Evolutionary conservation across 1,284 basidiomycete genomes (phyloP).

Genomic region (Cutaneotrichosporon cyanovorans): DNA sequence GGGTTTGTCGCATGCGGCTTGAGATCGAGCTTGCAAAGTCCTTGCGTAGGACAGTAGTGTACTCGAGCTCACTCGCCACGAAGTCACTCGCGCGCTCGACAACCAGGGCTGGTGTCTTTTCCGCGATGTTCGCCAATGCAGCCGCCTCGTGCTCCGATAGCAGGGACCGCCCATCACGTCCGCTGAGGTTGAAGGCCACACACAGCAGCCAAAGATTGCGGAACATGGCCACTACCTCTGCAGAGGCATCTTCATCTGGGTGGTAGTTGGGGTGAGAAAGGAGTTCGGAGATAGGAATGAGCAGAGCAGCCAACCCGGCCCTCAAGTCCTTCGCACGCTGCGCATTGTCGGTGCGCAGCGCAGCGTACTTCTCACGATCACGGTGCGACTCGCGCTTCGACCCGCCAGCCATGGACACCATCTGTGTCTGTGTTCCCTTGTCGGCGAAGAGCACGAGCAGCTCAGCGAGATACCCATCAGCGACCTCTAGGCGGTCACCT

Average conservation of each 20-base stretch:
- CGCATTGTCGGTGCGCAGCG: slow-evolving; percentile 24
- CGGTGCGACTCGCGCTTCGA: slow-evolving; percentile 13
- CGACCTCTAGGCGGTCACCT: slow-evolving; percentile 60
- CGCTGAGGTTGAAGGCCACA: slow-evolving; percentile 58
- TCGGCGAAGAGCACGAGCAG: slow-evolving; percentile 79
- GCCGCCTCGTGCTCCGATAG: slow-evolving; percentile 54
- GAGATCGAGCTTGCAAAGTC: slow-evolving; percentile 75
- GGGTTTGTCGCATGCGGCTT: slow-evolving; percentile 56
- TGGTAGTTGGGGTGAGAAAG: slow-evolving; percentile 69
- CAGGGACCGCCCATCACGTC: slow-evolving; percentile 52
- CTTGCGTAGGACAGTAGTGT: slow-evolving; percentile 84
- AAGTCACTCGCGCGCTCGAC: slow-evolving; percentile 76
- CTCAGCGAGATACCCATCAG: slow-evolving; percentile 74
- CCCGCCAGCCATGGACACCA: slow-evolving; percentile 51
- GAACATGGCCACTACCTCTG: slow-evolving; percentile 72
- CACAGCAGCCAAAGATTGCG: slow-evolving; percentile 93
- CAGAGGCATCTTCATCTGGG: slow-evolving; percentile 55
- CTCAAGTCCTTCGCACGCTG: slow-evolving; percentile 56
- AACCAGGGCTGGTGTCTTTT: slow-evolving; percentile 79
- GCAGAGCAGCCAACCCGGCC: slow-evolving; percentile 72
- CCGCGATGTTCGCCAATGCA: slow-evolving; percentile 71
- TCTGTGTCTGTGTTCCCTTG: slow-evolving; percentile 85
- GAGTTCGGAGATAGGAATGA: slow-evolving; percentile 83
- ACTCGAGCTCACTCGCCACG: slow-evolving; percentile 82
- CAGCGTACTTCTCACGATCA: slow-evolving; percentile 15